Evolutionary conservation across 2,329 filamentous ascomycete genomes (phyloP), one percentile per base, ranked within the genome.

Genomic region (Monosporascus sp.): DNA sequence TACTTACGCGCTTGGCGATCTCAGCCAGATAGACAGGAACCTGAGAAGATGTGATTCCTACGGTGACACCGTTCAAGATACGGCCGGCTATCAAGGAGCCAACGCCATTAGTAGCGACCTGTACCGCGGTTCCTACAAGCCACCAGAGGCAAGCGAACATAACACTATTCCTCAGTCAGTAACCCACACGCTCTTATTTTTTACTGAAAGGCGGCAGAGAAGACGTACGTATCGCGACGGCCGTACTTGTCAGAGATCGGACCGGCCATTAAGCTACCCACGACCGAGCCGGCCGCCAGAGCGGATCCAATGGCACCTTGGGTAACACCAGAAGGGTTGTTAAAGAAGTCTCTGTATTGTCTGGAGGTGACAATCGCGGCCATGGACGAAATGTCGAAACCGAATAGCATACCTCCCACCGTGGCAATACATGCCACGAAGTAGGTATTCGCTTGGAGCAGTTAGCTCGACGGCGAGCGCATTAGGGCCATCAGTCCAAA

Each of bases 21-120:
- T 89, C 85, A 22, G 83, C 79, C 22, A 88, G 79, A 63, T 88
- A 88, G 35, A 88, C 83, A 3, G 84, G 83, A 2, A 86, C 84
- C 63, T 87, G 83, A 3, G 83, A 81, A 38, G 82, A 85, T 55
- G 80, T 84, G 63, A 87, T 84, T 60, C 85, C 85, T 51, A 88
- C 83, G 49, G 80, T 78, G 44, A 88, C 66, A 52, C 85, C 85
- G 60, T 84, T 86, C 64, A 88, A 76, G 56, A 85, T 72, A 48
- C 79, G 76, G 6, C 79, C 79, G 20, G 73, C 76, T 48, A 80
- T 76, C 7, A 85, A 63, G 53, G 81, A 76, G 5, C 70, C 75
- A 39, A 86, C 68, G 51, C 84, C 81, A 60, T 81, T 78, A 2
- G 81, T 74, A 8, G 83, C 78, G 54, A 78, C 80, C 55, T 82